Evolutionary conservation across 2,329 filamentous ascomycete species (phyloP).

Genomic region (Phymatotrichopsis omnivora): DNA sequence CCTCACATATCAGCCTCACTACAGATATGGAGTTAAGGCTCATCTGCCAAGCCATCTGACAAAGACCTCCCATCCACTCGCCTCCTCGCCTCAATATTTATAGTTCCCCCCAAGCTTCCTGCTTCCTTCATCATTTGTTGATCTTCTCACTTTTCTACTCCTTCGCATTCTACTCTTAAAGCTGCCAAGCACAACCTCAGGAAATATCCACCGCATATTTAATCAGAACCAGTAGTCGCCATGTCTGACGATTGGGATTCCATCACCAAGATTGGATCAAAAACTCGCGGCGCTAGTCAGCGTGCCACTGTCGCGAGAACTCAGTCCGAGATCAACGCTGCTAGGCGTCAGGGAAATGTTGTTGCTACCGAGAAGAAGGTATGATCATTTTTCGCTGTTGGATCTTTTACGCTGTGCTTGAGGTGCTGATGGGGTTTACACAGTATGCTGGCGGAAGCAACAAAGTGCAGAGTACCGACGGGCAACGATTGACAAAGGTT

Average conservation of each 20-base stretch:
- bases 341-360: constrained; percentile 66
- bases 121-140: too few species aligned
- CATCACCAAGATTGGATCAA: constrained; percentile 89
- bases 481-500: constrained; percentile 94
- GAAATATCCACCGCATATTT: too few species aligned
- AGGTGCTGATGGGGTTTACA: constrained; percentile 7
- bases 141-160: too few species aligned
- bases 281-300: constrained; percentile 58
- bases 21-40: too few species aligned
- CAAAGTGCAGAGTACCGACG: constrained; percentile 53
- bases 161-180: too few species aligned
- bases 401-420: not conserved
- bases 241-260: constrained; percentile 78
- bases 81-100: too few species aligned
- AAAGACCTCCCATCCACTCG: too few species aligned
- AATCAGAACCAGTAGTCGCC: constrained; percentile 26
- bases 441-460: constrained; percentile 37
- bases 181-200: too few species aligned
- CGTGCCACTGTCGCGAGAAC: constrained; percentile 86
- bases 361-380: constrained; percentile 84
- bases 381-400: constrained; percentile 6
- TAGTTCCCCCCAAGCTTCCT: too few species aligned
- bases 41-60: too few species aligned
- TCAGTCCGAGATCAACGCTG: constrained; percentile 72
- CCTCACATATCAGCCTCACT: too few species aligned